Base-by-base conservation (phyloP, 192 early-diverging fungal species). In the Coemansia sp. region DNA sequence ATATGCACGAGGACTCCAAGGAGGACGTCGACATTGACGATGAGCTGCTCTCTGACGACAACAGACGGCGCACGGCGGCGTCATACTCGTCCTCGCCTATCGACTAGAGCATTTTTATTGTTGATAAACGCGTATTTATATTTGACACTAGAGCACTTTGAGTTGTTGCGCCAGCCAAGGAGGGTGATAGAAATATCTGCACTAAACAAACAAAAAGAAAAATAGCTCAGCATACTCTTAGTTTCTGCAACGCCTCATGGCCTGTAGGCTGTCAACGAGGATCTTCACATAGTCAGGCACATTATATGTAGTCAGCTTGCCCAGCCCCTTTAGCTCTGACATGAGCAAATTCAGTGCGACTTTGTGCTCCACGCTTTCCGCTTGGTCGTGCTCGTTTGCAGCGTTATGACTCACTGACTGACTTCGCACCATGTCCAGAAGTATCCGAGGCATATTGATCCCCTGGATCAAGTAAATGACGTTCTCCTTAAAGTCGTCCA, bases 401-500 rank as follows among this genome's bases (percentile, higher is more conserved):
- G 22, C 60, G 27, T 29, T 36, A 32, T 17, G 24, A n/a, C 17
- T 40, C 26, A 24, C 34, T 12, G 68, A 37, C 29, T 38, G n/a
- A 1, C 48, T 42, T 32, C 7, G 3, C 32, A 78, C 24, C 69
- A 62, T 67, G 11, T 58, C 54, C 22, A 54, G 40, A 37, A 78
- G 40, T n/a, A 68, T 42, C 53, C 65, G 57, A 27, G 69, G 68
- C 57, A 78, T 62, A 22, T 78, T 68, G 35, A 68, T 61, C 4
- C 60, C 58, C 48, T 65, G 64, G 32, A 72, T 60, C 56, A 78
- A 14, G 38, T 63, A 78, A 11, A 78, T 54, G 12, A 72, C 43
- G 39, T 78, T 68, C 0, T 26, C 34, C 37, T 78, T 78, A 36
- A 78, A 58, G 40, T 68, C 65, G 4, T 68, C 69, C 38, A 72